phyloP scores from a whole-genome alignment of 2,329 filamentous ascomycete genomes.

The Fusarium sp. region DNA sequence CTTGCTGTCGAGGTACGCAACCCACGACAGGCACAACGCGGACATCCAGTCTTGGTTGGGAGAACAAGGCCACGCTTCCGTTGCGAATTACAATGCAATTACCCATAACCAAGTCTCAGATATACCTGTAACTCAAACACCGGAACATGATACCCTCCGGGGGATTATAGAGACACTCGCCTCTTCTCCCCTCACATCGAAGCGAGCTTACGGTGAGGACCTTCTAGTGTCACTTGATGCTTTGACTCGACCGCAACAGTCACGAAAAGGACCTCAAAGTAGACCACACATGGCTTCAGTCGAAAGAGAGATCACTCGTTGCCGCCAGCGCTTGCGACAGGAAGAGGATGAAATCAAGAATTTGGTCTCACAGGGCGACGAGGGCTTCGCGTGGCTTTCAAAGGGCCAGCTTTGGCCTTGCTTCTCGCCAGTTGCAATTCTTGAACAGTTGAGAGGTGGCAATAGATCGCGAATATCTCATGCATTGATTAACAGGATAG shows the following conservation, averaged over 20 bases:
- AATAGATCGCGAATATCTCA: slow-evolving; percentile 42
- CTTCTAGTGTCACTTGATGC: slow-evolving; percentile 21
- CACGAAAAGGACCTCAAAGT: fast-evolving
- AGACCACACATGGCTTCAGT: fast-evolving
- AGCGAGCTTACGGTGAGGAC: slow-evolving; percentile 40
- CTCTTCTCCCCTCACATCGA: slow-evolving; percentile 1
- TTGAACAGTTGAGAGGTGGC: slow-evolving; percentile 60
- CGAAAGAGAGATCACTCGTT: fast-evolving
- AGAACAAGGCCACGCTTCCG: not conserved
- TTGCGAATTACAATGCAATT: not conserved
- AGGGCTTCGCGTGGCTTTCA: slow-evolving; percentile 55
- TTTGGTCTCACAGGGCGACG: not conserved
- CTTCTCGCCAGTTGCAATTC: slow-evolving; percentile 57
- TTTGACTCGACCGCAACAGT: slow-evolving; percentile 1
- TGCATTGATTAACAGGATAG: slow-evolving; percentile 57
- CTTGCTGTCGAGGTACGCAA: not conserved
- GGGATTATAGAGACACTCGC: slow-evolving; percentile 15
- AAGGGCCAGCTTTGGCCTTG: slow-evolving; percentile 61
- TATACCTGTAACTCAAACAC: not conserved
- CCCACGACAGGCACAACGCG: fast-evolving
- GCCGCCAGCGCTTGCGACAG: not conserved
- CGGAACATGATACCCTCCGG: not conserved
- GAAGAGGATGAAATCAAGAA: not conserved
- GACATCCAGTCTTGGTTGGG: not conserved
- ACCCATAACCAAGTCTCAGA: not conserved